phyloP scores from a whole-genome alignment of 345 rosid species.

The Salix koriyanagi region DNA sequence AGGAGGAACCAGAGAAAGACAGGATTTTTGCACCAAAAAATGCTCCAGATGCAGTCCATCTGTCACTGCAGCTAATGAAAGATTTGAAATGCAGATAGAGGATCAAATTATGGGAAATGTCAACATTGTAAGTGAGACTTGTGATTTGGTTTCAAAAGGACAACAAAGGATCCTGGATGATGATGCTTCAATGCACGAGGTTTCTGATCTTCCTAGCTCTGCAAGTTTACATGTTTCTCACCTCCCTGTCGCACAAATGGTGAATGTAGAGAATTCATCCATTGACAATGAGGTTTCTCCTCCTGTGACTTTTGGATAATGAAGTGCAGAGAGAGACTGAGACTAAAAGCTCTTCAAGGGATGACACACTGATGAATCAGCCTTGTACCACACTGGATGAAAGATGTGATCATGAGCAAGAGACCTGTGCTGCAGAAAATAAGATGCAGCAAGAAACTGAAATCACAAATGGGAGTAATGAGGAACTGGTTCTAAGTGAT shows the following conservation, averaged over 20 bases:
- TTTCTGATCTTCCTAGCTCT: conserved; percentile 7
- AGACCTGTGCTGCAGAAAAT: conserved; percentile 1
- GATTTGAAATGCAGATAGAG: conserved; percentile 3
- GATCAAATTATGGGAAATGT: conserved; percentile 6
- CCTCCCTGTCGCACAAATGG: conserved; percentile 13
- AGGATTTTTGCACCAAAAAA: conserved; percentile 7
- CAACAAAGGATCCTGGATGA: conserved; percentile 1
- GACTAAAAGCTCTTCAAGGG: conserved; percentile 9
- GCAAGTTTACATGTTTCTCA: conserved; percentile 6
- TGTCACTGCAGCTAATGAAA: conserved; percentile 5
- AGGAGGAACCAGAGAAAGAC: conserved; percentile 20
- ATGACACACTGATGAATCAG: conserved; percentile 6
- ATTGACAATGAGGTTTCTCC: conserved; percentile 21
- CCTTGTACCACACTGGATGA: background rate
- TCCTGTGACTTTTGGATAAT: conserved; percentile 14
- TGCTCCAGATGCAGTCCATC: conserved; percentile 3
- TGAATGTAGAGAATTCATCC: conserved; percentile 16
- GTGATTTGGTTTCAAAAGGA: conserved; percentile 22
- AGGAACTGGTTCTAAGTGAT: background rate
- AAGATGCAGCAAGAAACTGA: conserved; percentile 16
- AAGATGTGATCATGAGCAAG: background rate
- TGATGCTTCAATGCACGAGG: conserved; percentile 8
- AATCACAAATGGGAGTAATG: background rate
- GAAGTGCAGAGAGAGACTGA: conserved; percentile 29
- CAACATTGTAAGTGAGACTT: background rate